Percentiles rank a stretch among this genome's conserved stretches.
These are phyloP conservation scores for Fagopyrum esculentum DNA, from an alignment of 148 eudicot genomes.

Conservation along the genomic window DNA sequence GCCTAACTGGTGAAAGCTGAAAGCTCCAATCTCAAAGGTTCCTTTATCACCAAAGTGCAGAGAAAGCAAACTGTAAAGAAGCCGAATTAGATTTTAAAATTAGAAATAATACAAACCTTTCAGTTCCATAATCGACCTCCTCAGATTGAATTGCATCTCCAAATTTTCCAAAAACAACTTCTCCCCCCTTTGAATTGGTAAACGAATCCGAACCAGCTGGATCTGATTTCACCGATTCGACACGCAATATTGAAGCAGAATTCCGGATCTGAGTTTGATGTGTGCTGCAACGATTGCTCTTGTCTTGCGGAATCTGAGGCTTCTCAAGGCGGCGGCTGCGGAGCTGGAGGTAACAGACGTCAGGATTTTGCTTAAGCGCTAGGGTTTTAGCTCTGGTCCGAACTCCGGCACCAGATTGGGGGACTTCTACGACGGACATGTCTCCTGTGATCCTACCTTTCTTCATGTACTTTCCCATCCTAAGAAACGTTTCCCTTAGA, in stretches of 20 bases:
- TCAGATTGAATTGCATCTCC: conserved; percentile 25
- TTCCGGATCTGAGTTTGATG: too few relatives aligned
- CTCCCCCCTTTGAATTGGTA: conserved; percentile 17
- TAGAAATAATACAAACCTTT: conserved; percentile 32
- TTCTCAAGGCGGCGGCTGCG: conserved; percentile 65
- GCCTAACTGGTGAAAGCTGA: conserved; percentile 20
- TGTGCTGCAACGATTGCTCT: neutral
- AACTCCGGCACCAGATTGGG: conserved; percentile 52
- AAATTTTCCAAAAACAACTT: neutral
- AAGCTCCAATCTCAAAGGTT: conserved; percentile 19
- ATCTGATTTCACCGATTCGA: conserved; percentile 18
- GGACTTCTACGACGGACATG: conserved; percentile 51
- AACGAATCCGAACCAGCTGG: conserved; percentile 20
- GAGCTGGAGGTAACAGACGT: conserved; percentile 61
- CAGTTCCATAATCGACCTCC: conserved; percentile 52
- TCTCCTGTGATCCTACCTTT: conserved; percentile 55
- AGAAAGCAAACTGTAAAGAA: neutral
- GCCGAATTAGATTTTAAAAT: neutral
- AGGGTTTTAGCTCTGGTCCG: conserved; percentile 77
- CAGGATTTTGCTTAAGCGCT: conserved; percentile 47
- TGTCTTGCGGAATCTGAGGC: conserved; percentile 25
- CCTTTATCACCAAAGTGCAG: conserved; percentile 13
- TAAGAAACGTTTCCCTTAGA: too few relatives aligned
- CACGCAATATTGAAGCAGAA: conserved; percentile 20
- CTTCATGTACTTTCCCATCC: conserved; percentile 65